Conservation (phyloP, 441 rosid genomes). For the Brassica hybrid region DNA sequence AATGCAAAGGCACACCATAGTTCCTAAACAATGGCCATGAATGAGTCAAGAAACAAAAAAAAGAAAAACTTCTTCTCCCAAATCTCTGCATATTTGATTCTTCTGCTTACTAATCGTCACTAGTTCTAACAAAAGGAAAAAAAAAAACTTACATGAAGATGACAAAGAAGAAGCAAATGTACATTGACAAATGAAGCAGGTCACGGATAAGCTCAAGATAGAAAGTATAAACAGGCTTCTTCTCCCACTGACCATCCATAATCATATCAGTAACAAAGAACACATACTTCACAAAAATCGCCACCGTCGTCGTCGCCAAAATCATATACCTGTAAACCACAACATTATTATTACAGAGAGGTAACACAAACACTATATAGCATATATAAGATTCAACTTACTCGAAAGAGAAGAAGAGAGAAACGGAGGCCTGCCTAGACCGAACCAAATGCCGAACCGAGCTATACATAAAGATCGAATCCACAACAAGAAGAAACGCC, state of each 20-base stretch:
- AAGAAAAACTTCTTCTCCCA: too few relatives aligned
- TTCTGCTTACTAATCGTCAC: not conserved
- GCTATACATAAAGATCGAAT: constrained; percentile 73
- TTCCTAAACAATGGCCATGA: constrained; percentile 53
- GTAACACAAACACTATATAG: not conserved
- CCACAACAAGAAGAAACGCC: constrained; percentile 83
- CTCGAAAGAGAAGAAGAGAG: constrained; percentile 70
- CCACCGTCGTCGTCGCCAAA: constrained; percentile 86
- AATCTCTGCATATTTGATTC: constrained; percentile 4
- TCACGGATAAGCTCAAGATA: constrained; percentile 96
- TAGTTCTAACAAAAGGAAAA: not conserved
- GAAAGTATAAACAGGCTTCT: constrained; percentile 90
- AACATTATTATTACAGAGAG: not conserved
- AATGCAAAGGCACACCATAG: constrained; percentile 94
- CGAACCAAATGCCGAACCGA: constrained; percentile 69
- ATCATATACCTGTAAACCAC: constrained; percentile 79
- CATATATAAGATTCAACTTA: not conserved
- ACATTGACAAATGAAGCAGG: constrained; percentile 95
- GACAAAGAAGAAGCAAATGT: constrained; percentile 94
- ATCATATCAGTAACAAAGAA: constrained; percentile 97
- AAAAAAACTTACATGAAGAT: constrained; percentile 84
- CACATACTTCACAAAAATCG: constrained; percentile 84
- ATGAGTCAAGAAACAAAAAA: too few relatives aligned
- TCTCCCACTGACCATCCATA: constrained; percentile 99
- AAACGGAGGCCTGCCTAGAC: constrained; percentile 85